Evolutionary conservation across 148 eudicot genomes (phyloP), one percentile per base, ranked within the genome.

Genomic region (Arbutus unedo): DNA sequence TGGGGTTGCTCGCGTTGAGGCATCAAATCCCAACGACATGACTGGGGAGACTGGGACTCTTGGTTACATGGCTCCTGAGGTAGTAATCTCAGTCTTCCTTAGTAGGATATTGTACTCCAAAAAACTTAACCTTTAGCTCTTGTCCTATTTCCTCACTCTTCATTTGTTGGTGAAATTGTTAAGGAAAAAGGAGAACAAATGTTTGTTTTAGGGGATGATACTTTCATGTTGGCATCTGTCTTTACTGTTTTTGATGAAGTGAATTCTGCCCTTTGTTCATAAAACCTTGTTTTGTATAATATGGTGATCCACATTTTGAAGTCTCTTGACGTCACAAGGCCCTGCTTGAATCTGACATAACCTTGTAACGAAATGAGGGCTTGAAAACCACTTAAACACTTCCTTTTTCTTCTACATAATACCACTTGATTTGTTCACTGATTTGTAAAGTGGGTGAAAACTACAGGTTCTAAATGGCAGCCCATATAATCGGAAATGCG

Each of bases 11-110:
- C 98, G 98, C 83, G 94, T 96, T 87, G 98, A 96, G 89, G 98
- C 98, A 74, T 96, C 98, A 68, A 96, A 96, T 84, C 98, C 98
- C 55, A 88, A 91, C 83, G 98, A 96, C 87, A 96, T 96, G 98
- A 96, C 98, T 6, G 98, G 98, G 43, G 98, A 96, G 88, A 96
- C 98, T 2, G 98, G 98, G 80, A 96, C 98, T 50, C 98, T 96
- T 81, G 98, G 98, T 73, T 96, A 96, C 84, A 96, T 96, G 98
- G 98, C 98, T 79, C 98, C 98, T 70, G 98, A 96, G 98, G 98
- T 93, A 87, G 74, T 81, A 19, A 54, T 41, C 78, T 67, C 4
- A 6, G 70, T 59, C 49, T 60, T 78, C n/a, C 54, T 25, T 62
- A 45, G 47, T 56, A 13, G 25, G 44, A 59, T 41, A n/a, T 77